Base-by-base conservation (phyloP, 169 alveolate species). In the Plasmodium gaboni region DNA sequence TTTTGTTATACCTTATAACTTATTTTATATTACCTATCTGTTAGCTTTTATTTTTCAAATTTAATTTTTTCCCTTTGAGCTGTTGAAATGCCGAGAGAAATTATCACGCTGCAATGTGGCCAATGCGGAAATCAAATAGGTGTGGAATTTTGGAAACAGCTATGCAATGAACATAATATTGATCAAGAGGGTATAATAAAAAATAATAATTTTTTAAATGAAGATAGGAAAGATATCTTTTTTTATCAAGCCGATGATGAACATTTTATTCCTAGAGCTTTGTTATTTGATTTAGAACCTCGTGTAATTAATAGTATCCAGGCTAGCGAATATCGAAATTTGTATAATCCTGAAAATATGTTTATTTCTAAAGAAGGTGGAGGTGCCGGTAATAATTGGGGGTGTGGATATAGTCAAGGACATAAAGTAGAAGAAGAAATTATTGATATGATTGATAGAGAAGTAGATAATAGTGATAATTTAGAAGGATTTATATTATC, bases 361-460 rank as follows among this genome's bases (percentile, higher is more conserved):
- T 98, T 95, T 85, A 94, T 98, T 53, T 95, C 99, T 57, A 98
- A 97, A 89, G 99, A 98, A 63, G 99, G 99, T 7, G 99, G 99
- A 13, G 99, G 99, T 38, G 99, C 99, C 12, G 99, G 99, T 1
- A 99, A 98, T 92, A 98, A 97, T 90, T 98, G 99, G 99, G 99
- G 99, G 1, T 88, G 96, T 70, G 99, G 99, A 15, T 98, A 97
- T 88, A 89, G 97, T 17, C 96, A 97, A 72, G 99, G 99, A 10
- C 98, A 97, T 44, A 93, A 94, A 48, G 97, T 97, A 10, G 96
- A 97, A 89, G 99, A 98, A 74, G 99, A 98, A 88, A 94, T 99
- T 2, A 91, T 98, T 61, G 99, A 99, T 83, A 98, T 98, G 99
- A 97, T 99, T 44, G 99, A 98, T 92, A 92, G 99, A 76, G 99